Conservation (phyloP, 108 stramenopile species). For the Fistulifera solaris region DNA sequence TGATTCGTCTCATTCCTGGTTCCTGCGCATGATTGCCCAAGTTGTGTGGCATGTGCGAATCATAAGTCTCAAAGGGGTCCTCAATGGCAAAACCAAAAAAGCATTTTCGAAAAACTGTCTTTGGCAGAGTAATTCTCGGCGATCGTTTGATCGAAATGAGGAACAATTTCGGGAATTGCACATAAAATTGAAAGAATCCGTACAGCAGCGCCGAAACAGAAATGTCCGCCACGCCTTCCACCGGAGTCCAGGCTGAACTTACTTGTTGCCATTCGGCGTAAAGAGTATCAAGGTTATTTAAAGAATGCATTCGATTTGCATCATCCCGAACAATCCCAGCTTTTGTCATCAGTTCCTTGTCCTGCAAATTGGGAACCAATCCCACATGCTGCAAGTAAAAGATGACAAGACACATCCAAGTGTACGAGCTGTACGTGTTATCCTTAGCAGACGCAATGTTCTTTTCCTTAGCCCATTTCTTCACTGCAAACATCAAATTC, state of each 20-base stretch:
- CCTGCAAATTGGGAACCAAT: constrained; percentile 63
- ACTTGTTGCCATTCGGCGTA: constrained; percentile 40
- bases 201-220: constrained; percentile 40
- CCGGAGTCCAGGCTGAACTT: constrained; percentile 28
- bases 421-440: constrained; percentile 55
- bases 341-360: constrained; percentile 30
- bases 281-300: constrained; percentile 54
- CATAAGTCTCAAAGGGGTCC: constrained; percentile 82
- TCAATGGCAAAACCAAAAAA: constrained; percentile 48
- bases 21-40: constrained; percentile 51
- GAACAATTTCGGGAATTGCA: constrained; percentile 32
- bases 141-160: constrained; percentile 55
- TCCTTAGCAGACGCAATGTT: constrained; percentile 52
- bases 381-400: constrained; percentile 74
- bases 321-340: constrained; percentile 31
- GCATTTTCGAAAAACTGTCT: constrained; percentile 35
- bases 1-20: background rate
- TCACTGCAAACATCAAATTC: constrained; percentile 59
- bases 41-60: constrained; percentile 71
- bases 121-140: constrained; percentile 21
- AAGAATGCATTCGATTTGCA: constrained; percentile 46
- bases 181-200: constrained; percentile 75
- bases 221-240: constrained; percentile 11
- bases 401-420: constrained; percentile 72
- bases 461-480: constrained; percentile 57